A percentile compares a stretch with the other conserved stretches of the same genome.
Conservation (phyloP, 768 basidiomycete species). For the Cystobasidium onofrii region DNA sequence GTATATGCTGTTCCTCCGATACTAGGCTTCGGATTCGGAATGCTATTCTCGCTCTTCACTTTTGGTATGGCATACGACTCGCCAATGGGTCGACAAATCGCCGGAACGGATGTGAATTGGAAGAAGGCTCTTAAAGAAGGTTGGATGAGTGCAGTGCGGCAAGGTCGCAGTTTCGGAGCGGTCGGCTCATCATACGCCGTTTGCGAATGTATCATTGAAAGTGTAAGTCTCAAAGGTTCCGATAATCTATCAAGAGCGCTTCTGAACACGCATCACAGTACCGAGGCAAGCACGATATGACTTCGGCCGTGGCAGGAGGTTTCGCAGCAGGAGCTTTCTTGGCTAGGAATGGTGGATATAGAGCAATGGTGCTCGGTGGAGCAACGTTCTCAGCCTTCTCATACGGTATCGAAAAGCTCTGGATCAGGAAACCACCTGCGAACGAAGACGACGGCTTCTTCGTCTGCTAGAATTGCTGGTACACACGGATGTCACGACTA, state of each 20-base stretch:
- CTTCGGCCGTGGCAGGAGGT: slow-evolving; percentile 76
- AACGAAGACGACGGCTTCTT: slow-evolving; percentile 28
- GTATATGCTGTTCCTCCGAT: slow-evolving; percentile 55
- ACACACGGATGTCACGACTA: not conserved
- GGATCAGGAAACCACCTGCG: slow-evolving; percentile 14
- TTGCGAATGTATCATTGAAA: slow-evolving; percentile 88
- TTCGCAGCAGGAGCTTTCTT: slow-evolving; percentile 81
- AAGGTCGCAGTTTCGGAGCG: slow-evolving; percentile 64
- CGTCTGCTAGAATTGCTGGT: slow-evolving; percentile 1
- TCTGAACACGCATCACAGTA: slow-evolving; percentile 68
- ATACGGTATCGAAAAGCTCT: slow-evolving; percentile 61
- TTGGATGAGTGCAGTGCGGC: slow-evolving; percentile 77
- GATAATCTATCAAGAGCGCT: no score
- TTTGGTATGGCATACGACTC: slow-evolving; percentile 31
- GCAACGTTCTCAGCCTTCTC: slow-evolving; percentile 92
- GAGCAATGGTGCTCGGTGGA: slow-evolving; percentile 73
- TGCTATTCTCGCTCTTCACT: slow-evolving; percentile 25
- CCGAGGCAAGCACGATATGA: slow-evolving; percentile 89
- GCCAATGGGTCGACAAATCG: slow-evolving; percentile 6
- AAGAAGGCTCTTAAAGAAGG: slow-evolving; percentile 74
- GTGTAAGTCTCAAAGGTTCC: slow-evolving; percentile 55
- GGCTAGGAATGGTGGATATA: slow-evolving; percentile 76
- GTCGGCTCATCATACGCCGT: slow-evolving; percentile 87
- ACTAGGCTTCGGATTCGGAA: slow-evolving; percentile 42
- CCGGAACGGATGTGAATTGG: slow-evolving; percentile 8